Conservation (phyloP, 495 filamentous ascomycete species). For the Trichocladium uniseriatum region DNA sequence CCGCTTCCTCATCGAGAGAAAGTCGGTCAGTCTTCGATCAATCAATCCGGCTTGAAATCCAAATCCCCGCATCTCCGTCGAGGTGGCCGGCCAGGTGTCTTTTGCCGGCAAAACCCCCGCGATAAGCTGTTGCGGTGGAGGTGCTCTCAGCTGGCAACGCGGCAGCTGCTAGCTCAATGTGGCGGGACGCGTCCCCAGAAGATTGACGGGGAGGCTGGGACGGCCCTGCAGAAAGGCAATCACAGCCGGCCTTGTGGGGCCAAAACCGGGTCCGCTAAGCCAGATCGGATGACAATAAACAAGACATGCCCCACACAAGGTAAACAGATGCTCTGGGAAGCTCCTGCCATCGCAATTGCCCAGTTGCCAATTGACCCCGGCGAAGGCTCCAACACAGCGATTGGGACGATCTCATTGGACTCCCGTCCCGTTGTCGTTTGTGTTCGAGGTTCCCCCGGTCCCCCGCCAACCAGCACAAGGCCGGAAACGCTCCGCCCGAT, state of each 20-base stretch:
- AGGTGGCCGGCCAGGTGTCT: too few relatives aligned
- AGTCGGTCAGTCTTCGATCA: too few relatives aligned
- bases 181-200: conserved; percentile 19
- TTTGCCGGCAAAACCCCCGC: background rate
- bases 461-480: conserved; percentile 21
- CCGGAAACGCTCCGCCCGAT: conserved; percentile 20
- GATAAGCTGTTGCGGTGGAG: background rate
- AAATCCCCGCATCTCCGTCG: too few relatives aligned
- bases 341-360: conserved; percentile 11
- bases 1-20: too few relatives aligned
- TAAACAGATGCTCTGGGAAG: conserved; percentile 25
- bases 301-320: conserved; percentile 25
- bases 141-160: conserved; percentile 24
- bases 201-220: conserved; percentile 15
- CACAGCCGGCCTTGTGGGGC: conserved; percentile 11
- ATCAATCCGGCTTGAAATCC: too few relatives aligned
- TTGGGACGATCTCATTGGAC: conserved; percentile 21
- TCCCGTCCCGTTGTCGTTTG: too few relatives aligned
- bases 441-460: conserved; percentile 5
- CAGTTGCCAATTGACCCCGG: conserved; percentile 16
- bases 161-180: conserved; percentile 21
- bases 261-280: conserved; percentile 20
- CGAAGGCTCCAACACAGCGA: conserved; percentile 13
- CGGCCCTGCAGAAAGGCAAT: conserved; percentile 13
- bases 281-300: conserved; percentile 27